Base-by-base conservation (phyloP, 495 filamentous ascomycete species). In the Aspergillus nidulans region DNA sequence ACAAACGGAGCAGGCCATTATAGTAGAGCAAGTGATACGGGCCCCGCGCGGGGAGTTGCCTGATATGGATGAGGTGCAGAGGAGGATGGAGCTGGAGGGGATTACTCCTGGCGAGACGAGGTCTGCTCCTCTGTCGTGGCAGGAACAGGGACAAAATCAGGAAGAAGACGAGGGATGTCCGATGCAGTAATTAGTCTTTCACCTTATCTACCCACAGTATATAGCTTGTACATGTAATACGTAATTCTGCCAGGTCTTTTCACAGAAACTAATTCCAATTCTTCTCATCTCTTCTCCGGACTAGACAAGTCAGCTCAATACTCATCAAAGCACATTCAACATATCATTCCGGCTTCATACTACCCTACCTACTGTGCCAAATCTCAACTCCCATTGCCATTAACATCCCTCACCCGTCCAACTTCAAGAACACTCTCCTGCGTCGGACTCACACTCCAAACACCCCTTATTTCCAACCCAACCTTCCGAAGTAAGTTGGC, bases 361-460 rank as follows among this genome's bases (percentile, higher is more conserved):
- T 9, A 28, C 9, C 30, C 3, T 13, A 12, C 30, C 4, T 13
- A 6, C 2, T 34, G 2, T 13, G 2, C 30, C 9, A 6, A 34
- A 5, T 34, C 30, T 12, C 30, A 3, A 34, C 30, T 2, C 10
- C 30, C 2, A 34, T 7, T 5, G 26, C 26, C 26, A 28, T 9
- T 9, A 28, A n/a, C n/a, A n/a, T n/a, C 26, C 26, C 26, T 28
- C 39, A 42, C 39, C 39, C 18, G 19, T 9, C 15, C 45, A 48
- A 63, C 68, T 55, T 73, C 66, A 58, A 70, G 71, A 2, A 74
- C 64, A 1, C 65, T 69, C 41, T 76, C 73, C 69, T 68, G 69
- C 1, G 61, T 68, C 0, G 66, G 66, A 30, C 57, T 66, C 2
- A 51, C 49, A 24, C 49, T 69, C 67, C 67, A 71, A n/a, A 74